Conservation (phyloP, 371 early-diverging fungal species). For the Rhizopus stolonifer region DNA sequence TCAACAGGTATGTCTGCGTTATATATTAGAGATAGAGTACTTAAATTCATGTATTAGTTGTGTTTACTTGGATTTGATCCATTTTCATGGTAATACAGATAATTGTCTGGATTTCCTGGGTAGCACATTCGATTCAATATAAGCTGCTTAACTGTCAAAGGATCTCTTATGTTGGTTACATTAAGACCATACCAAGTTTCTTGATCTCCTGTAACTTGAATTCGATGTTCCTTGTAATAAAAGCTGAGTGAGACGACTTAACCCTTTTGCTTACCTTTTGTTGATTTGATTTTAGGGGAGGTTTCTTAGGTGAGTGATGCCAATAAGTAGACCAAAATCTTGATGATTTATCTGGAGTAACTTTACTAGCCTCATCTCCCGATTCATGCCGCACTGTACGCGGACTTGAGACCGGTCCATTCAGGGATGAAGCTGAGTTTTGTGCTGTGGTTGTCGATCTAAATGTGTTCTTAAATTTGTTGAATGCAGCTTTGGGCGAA, state of each 20-base stretch:
- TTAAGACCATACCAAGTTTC: slow-evolving; percentile 60
- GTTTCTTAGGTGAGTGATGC: slow-evolving; percentile 4
- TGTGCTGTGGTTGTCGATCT: slow-evolving; percentile 16
- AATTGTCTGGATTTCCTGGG: slow-evolving; percentile 40
- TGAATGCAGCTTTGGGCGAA: slow-evolving; percentile 40
- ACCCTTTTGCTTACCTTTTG: background rate
- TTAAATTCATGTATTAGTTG: background rate
- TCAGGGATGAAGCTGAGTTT: slow-evolving; percentile 16
- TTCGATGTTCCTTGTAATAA: slow-evolving; percentile 33
- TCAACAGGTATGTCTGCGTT: slow-evolving; percentile 26
- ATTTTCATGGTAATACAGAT: slow-evolving; percentile 54
- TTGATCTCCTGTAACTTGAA: slow-evolving; percentile 57
- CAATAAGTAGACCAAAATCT: slow-evolving; percentile 35
- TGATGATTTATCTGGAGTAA: slow-evolving; percentile 41
- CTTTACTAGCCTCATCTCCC: slow-evolving; percentile 26
- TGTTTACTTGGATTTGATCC: slow-evolving; percentile 48
- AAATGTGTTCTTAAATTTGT: slow-evolving; percentile 35
- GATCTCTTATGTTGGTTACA: slow-evolving; percentile 51
- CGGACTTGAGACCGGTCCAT: slow-evolving; percentile 15
- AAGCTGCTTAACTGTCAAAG: slow-evolving; percentile 45
- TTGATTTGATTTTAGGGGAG: background rate
- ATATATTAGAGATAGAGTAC: background rate
- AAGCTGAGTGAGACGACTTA: background rate
- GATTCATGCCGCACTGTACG: slow-evolving; percentile 21
- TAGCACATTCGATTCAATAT: slow-evolving; percentile 50